Conservation (phyloP, 164 flowering plant genomes). For the Liquidambar formosana region DNA sequence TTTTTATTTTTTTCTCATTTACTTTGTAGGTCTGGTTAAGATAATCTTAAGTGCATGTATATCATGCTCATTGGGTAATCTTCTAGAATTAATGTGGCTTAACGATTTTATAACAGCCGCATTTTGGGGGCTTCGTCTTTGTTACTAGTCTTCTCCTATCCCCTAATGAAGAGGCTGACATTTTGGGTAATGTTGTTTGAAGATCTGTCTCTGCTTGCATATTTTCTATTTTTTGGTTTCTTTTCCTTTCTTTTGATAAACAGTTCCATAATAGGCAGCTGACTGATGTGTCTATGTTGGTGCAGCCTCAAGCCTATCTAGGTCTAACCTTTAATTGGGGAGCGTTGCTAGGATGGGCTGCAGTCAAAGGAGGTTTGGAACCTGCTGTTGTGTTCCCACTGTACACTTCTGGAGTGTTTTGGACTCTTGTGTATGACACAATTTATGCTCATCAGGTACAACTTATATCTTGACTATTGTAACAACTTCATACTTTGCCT, state of each 20-base stretch:
- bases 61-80: not conserved
- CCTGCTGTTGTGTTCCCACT: constrained; percentile 75
- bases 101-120: constrained; percentile 42
- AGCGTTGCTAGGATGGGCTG: constrained; percentile 96
- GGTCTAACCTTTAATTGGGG: constrained; percentile 99
- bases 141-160: constrained; percentile 95
- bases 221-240: not conserved
- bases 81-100: constrained; percentile 5
- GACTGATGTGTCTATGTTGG: not conserved
- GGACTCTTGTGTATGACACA: constrained; percentile 99
- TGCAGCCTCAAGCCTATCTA: constrained; percentile 96
- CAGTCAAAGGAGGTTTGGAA: constrained; percentile 82
- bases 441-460: constrained; percentile 99
- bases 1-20: not conserved
- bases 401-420: constrained; percentile 81
- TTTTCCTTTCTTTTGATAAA: not conserved
- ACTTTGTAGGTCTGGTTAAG: not conserved
- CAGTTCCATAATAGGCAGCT: not conserved
- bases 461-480: not conserved
- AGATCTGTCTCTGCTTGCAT: not conserved
- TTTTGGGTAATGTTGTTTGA: constrained; percentile 72
- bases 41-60: not conserved
- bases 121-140: constrained; percentile 90
- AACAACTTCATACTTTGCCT: not conserved
- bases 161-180: constrained; percentile 96